Percentiles rank a stretch among this genome's conserved stretches.
Conservation (phyloP, 2,329 filamentous ascomycete species). For the Hypoxylon sp. region DNA sequence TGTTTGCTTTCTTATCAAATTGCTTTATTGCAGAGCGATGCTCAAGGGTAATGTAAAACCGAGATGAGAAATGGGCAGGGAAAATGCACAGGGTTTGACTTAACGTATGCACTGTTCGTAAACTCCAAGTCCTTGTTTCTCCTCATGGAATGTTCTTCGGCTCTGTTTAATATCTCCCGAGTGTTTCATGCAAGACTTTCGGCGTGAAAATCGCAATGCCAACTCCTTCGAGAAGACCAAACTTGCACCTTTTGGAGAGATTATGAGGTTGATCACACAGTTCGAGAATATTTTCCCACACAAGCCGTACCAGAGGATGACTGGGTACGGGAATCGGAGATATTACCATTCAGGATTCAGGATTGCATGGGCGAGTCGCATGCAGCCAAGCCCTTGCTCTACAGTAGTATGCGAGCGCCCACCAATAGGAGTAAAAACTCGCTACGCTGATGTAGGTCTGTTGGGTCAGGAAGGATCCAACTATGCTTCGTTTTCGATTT, state of each 20-base stretch:
- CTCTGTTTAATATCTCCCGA: slow-evolving; percentile 16
- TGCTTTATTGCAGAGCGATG: slow-evolving; percentile 11
- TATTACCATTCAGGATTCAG: slow-evolving; percentile 27
- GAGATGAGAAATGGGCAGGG: slow-evolving; percentile 15
- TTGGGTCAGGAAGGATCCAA: slow-evolving; percentile 4
- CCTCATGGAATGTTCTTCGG: slow-evolving; percentile 2
- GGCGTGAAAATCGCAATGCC: slow-evolving; percentile 14
- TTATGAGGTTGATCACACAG: slow-evolving; percentile 12
- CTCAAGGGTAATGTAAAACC: slow-evolving; percentile 14
- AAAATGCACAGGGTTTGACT: slow-evolving; percentile 3
- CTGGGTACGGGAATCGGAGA: slow-evolving; percentile 22
- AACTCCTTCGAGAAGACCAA: not conserved
- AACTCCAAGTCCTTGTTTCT: slow-evolving; percentile 3
- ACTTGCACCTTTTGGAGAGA: slow-evolving; percentile 19
- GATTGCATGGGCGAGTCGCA: slow-evolving; percentile 22
- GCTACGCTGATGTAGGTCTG: slow-evolving; percentile 4
- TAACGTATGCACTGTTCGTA: slow-evolving; percentile 13
- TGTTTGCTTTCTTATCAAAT: slow-evolving; percentile 19
- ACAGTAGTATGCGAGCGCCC: not conserved
- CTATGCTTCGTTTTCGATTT: not conserved
- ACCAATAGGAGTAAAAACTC: slow-evolving; percentile 17
- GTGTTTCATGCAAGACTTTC: slow-evolving; percentile 19
- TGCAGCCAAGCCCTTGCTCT: slow-evolving; percentile 17
- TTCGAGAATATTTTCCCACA: slow-evolving; percentile 16
- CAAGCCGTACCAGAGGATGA: slow-evolving; percentile 4